A percentile compares a stretch with the other conserved stretches of the same genome.
These are phyloP conservation scores for Pseudogymnoascus sp. DNA, from an alignment of 2,329 filamentous ascomycete species.

Conservation along the genomic window DNA sequence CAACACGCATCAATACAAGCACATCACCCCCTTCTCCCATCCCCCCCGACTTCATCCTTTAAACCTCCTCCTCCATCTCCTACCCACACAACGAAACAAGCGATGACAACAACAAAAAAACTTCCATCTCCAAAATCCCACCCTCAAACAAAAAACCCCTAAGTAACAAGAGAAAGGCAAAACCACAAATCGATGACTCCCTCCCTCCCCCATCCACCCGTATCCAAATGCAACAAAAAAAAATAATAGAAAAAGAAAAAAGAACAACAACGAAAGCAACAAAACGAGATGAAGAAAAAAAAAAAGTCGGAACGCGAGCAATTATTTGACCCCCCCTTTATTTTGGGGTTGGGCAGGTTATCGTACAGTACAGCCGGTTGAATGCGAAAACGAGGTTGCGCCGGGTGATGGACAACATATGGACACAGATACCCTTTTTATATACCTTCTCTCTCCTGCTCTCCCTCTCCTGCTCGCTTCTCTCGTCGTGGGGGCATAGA, in stretches of 20 bases:
- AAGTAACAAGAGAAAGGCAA: neutral
- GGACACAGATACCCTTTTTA: slow-evolving; percentile 3
- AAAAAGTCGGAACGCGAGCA: neutral
- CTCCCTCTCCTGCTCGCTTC: neutral
- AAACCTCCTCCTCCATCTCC: neutral
- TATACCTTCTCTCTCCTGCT: neutral
- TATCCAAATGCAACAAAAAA: neutral
- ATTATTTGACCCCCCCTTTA: neutral
- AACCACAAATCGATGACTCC: neutral
- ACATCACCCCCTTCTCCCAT: neutral
- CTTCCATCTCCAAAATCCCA: neutral
- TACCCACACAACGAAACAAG: neutral
- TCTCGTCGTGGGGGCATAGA: neutral
- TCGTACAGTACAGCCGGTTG: slow-evolving; percentile 2
- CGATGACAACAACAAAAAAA: neutral
- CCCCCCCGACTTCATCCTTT: neutral
- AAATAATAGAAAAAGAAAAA: neutral
- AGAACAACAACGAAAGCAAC: neutral
- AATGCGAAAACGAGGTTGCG: neutral
- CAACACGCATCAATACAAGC: slow-evolving; percentile 8
- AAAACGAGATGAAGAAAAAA: neutral
- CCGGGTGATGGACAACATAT: neutral
- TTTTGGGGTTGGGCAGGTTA: neutral
- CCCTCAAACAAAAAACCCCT: neutral
- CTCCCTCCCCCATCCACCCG: neutral